phyloP scores from a whole-genome alignment of 805 yeast genomes.

The Yamadazyma olivae region DNA sequence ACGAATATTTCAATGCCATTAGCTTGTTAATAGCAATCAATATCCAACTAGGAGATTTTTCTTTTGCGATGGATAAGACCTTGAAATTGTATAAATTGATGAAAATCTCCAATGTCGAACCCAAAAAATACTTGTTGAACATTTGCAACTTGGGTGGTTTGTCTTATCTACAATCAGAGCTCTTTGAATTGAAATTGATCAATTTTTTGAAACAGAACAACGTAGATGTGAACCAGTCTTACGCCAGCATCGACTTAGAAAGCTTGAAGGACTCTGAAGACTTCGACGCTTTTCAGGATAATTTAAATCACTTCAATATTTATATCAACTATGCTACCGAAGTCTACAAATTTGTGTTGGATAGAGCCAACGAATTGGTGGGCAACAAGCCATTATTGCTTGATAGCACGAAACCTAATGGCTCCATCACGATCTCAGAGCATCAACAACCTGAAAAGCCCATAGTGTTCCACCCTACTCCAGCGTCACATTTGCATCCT shows the following conservation, averaged over 20 bases:
- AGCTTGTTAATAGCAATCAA: slow-evolving; percentile 73
- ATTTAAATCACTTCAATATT: slow-evolving; percentile 7
- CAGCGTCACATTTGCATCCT: slow-evolving; percentile 1
- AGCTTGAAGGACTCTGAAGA: not conserved
- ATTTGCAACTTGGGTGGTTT: slow-evolving; percentile 71
- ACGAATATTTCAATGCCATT: slow-evolving; percentile 74
- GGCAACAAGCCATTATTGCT: slow-evolving; percentile 11
- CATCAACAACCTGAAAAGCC: not conserved
- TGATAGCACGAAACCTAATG: no score
- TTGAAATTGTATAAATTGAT: slow-evolving; percentile 66
- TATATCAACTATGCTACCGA: slow-evolving; percentile 29
- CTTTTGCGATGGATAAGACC: slow-evolving; percentile 58
- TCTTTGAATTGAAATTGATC: slow-evolving; percentile 41
- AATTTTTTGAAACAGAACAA: slow-evolving; percentile 29
- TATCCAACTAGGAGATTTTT: slow-evolving; percentile 63
- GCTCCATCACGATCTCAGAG: no score
- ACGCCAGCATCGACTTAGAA: not conserved
- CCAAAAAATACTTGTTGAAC: slow-evolving; percentile 60
- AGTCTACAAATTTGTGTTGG: slow-evolving; percentile 35
- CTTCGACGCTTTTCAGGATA: slow-evolving; percentile 2
- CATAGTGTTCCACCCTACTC: not conserved
- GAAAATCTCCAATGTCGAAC: slow-evolving; percentile 67
- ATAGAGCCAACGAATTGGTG: slow-evolving; percentile 28
- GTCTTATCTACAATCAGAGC: slow-evolving; percentile 64
- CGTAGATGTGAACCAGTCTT: slow-evolving; percentile 10